Percentiles rank a stretch among this genome's conserved stretches.
Conservation (phyloP, 352 stramenopile species). For the Phytophthora foliorum region DNA sequence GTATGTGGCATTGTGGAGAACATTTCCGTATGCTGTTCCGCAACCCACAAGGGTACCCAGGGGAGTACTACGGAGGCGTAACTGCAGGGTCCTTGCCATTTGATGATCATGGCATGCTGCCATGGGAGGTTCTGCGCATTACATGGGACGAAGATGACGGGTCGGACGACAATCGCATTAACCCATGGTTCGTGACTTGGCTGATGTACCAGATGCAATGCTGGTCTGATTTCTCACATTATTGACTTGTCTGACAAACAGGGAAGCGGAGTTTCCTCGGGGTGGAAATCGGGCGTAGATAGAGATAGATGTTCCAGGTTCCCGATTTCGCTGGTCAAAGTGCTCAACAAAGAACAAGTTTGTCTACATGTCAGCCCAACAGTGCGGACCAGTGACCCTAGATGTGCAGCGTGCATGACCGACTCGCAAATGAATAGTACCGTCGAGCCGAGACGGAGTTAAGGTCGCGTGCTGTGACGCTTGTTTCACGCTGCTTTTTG, state of each 20-base stretch:
- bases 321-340: slow-evolving; percentile 5
- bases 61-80: slow-evolving; percentile 78
- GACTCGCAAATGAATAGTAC: slow-evolving; percentile 19
- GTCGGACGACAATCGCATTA: slow-evolving; percentile 84
- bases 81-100: slow-evolving; percentile 77
- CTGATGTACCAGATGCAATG: slow-evolving; percentile 3
- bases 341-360: background rate
- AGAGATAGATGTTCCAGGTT: slow-evolving; percentile 31
- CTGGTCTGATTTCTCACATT: slow-evolving; percentile 16
- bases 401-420: slow-evolving; percentile 7
- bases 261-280: slow-evolving; percentile 59
- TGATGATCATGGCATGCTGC: slow-evolving; percentile 65
- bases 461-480: too few relatives aligned
- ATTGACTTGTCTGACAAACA: slow-evolving; percentile 34
- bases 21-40: slow-evolving; percentile 85
- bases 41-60: slow-evolving; percentile 69
- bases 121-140: slow-evolving; percentile 83
- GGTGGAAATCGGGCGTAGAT: slow-evolving; percentile 37
- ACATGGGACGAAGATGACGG: slow-evolving; percentile 90
- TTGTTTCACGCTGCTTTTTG: too few relatives aligned
- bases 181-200: slow-evolving; percentile 73
- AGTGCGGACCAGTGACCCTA: background rate
- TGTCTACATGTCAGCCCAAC: background rate
- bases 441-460: slow-evolving; percentile 9
- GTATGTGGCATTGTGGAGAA: slow-evolving; percentile 70